Evolutionary conservation across 805 yeast species (phyloP).

Genomic region (Kluyveromyces lactis): DNA sequence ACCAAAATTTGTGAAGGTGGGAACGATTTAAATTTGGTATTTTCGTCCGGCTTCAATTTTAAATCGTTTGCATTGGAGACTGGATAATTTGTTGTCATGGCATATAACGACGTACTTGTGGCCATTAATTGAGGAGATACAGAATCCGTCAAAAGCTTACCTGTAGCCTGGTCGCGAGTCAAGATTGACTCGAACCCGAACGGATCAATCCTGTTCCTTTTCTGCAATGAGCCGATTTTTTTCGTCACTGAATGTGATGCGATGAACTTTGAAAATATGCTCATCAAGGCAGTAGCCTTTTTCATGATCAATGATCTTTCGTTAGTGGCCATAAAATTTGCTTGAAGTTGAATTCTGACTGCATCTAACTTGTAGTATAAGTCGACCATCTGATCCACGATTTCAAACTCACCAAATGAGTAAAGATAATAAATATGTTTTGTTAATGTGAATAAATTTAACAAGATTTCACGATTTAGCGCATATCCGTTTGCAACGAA

Average conservation of each 20-base stretch:
- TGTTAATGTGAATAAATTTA: constrained; percentile 48
- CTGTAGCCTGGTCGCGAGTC: constrained; percentile 53
- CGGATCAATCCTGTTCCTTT: constrained; percentile 32
- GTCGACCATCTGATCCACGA: constrained; percentile 45
- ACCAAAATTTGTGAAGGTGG: constrained; percentile 57
- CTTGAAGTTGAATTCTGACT: constrained; percentile 43
- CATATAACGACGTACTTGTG: constrained; percentile 58
- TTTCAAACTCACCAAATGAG: constrained; percentile 60
- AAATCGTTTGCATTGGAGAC: constrained; percentile 28
- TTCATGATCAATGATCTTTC: constrained; percentile 44
- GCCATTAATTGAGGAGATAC: constrained; percentile 53
- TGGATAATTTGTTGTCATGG: constrained; percentile 69
- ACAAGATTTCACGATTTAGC: constrained; percentile 47
- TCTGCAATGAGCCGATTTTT: constrained; percentile 16
- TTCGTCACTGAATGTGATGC: constrained; percentile 35
- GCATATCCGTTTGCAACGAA: constrained; percentile 36
- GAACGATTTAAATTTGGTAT: constrained; percentile 39
- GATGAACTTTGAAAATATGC: constrained; percentile 54
- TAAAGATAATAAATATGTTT: constrained; percentile 63
- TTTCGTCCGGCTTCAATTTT: constrained; percentile 38
- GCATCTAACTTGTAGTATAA: constrained; percentile 53
- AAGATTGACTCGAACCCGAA: constrained; percentile 62
- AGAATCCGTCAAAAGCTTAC: constrained; percentile 41
- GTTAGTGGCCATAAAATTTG: constrained; percentile 43
- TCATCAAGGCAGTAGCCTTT: constrained; percentile 43